Conservation (phyloP, 148 eudicot genomes). For the Chenopodium album region DNA sequence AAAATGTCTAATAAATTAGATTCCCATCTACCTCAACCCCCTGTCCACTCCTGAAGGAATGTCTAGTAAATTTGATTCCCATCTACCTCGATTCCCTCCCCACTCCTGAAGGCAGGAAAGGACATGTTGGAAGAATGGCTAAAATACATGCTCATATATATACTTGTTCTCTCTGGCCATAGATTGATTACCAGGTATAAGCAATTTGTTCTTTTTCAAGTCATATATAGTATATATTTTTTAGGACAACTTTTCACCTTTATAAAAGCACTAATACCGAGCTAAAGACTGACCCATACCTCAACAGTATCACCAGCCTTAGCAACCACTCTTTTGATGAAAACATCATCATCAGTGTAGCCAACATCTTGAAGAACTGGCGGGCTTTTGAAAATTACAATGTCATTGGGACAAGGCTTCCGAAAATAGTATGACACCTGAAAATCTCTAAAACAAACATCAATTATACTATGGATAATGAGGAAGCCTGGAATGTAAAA, state of each 20-base stretch:
- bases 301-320: slow-evolving; percentile 91
- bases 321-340: slow-evolving; percentile 85
- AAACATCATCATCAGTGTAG: slow-evolving; percentile 86
- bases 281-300: slow-evolving; percentile 59
- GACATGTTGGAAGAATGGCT: background rate
- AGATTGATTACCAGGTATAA: background rate
- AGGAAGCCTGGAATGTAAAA: background rate
- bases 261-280: background rate
- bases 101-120: background rate
- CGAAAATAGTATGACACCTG: slow-evolving; percentile 92
- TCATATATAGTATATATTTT: background rate
- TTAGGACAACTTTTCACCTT: background rate
- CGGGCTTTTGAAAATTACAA: slow-evolving; percentile 90
- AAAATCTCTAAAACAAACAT: slow-evolving; percentile 33
- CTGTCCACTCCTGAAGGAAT: background rate
- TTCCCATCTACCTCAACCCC: background rate
- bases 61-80: background rate
- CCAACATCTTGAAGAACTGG: slow-evolving; percentile 91
- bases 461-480: slow-evolving; percentile 13
- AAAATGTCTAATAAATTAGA: background rate
- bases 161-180: no score
- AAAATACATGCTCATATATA: background rate
- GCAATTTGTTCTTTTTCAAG: background rate
- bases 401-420: slow-evolving; percentile 91
- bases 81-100: background rate